A percentile compares a stretch with the other conserved stretches of the same genome.
Conservation (phyloP, 108 stramenopile species). For the Skeletonema grethae region DNA sequence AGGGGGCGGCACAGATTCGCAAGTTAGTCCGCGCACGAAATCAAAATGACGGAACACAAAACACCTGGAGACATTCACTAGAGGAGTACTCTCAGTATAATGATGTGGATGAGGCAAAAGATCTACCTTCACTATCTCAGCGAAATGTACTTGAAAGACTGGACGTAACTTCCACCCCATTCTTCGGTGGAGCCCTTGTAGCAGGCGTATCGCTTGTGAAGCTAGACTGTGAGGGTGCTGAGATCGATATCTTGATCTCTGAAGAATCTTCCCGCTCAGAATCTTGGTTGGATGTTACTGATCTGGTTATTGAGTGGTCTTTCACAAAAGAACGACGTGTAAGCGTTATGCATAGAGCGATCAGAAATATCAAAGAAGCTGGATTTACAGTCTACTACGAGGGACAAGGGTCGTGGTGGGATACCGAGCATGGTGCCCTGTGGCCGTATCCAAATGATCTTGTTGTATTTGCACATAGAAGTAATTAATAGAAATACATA, state of each 20-base stretch:
- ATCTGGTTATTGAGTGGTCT: constrained; percentile 61
- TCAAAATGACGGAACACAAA: constrained; percentile 49
- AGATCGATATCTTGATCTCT: constrained; percentile 57
- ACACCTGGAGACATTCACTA: constrained; percentile 56
- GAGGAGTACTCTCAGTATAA: constrained; percentile 54
- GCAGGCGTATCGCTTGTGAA: constrained; percentile 60
- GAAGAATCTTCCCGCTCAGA: constrained; percentile 22
- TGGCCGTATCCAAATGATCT: constrained; percentile 63
- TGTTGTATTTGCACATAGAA: constrained; percentile 49
- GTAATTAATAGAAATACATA: background rate
- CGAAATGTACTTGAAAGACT: constrained; percentile 37
- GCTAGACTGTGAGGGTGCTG: constrained; percentile 61
- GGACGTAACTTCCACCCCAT: constrained; percentile 42
- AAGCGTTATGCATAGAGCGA: constrained; percentile 45
- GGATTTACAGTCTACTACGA: constrained; percentile 57
- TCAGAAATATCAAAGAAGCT: constrained; percentile 40
- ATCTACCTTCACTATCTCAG: constrained; percentile 45
- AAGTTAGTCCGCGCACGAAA: constrained; percentile 50
- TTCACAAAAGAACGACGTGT: constrained; percentile 64
- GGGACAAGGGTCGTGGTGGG: constrained; percentile 61
- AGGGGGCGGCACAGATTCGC: constrained; percentile 19
- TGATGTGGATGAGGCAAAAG: constrained; percentile 36
- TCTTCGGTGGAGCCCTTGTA: constrained; percentile 43
- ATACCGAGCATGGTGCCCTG: constrained; percentile 43
- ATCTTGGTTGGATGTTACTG: constrained; percentile 56